Conservation (phyloP, 768 basidiomycete species). For the Amanita inopinata region DNA sequence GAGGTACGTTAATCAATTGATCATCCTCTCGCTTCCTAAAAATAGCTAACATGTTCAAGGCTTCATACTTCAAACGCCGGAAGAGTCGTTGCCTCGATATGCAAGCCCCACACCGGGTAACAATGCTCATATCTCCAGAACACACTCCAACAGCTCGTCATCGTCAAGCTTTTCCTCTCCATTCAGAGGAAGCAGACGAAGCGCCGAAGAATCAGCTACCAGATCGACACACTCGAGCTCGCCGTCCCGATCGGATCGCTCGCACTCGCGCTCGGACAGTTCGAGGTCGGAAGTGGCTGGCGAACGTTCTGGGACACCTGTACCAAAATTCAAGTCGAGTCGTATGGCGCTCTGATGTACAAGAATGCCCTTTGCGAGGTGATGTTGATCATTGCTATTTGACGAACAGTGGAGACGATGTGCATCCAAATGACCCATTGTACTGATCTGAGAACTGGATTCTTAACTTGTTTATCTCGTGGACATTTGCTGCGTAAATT, state of each 20-base stretch:
- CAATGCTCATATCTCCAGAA: constrained; percentile 22
- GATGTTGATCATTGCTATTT: too few relatives aligned
- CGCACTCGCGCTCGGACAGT: neutral
- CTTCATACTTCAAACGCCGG: constrained; percentile 47
- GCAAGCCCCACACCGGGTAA: constrained; percentile 24
- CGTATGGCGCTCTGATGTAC: constrained; percentile 11
- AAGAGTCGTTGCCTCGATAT: constrained; percentile 47
- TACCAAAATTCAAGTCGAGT: constrained; percentile 22
- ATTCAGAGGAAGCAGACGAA: constrained; percentile 18
- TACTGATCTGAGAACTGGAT: neutral
- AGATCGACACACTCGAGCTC: too few relatives aligned
- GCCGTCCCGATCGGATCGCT: constrained; percentile 8
- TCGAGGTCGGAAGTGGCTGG: constrained; percentile 1
- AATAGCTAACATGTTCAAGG: constrained; percentile 28
- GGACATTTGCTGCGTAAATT: neutral
- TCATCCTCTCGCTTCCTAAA: too few relatives aligned
- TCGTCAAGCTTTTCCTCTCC: constrained; percentile 30
- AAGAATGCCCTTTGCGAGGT: neutral
- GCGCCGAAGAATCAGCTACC: neutral
- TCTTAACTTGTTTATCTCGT: neutral
- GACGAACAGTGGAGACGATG: neutral
- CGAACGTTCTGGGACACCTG: neutral
- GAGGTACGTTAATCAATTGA: too few relatives aligned
- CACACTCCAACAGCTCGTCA: constrained; percentile 19
- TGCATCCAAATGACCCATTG: neutral